Evolutionary conservation across 1,284 basidiomycete genomes (phyloP).

Genomic region (Schizophyllum commune): DNA sequence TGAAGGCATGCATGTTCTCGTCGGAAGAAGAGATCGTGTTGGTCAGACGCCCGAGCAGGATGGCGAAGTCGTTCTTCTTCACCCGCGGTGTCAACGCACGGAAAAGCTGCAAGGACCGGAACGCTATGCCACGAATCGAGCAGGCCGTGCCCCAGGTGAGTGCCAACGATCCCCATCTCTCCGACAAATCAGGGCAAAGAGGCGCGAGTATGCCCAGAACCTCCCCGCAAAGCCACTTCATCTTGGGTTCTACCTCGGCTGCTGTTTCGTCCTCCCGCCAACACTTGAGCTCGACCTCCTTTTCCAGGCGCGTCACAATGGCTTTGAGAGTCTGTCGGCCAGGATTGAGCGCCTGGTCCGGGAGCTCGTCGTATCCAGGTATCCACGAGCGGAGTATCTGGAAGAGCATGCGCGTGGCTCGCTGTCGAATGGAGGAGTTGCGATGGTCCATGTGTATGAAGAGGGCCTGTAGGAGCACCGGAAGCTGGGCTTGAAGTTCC

Average conservation of each 20-base stretch:
- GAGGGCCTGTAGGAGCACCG: constrained; percentile 73
- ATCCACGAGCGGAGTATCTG: constrained; percentile 76
- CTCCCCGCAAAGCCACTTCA: constrained; percentile 61
- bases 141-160: constrained; percentile 84
- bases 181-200: constrained; percentile 57
- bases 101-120: constrained; percentile 88
- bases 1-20: constrained; percentile 75
- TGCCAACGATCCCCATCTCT: constrained; percentile 78
- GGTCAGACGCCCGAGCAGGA: constrained; percentile 77
- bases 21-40: constrained; percentile 78
- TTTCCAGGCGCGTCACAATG: constrained; percentile 49
- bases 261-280: constrained; percentile 70
- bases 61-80: constrained; percentile 68
- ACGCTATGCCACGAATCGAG: constrained; percentile 81
- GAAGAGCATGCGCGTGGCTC: constrained; percentile 71
- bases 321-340: constrained; percentile 41
- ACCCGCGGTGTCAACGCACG: constrained; percentile 74
- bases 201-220: constrained; percentile 67
- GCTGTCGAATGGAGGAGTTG: constrained; percentile 58
- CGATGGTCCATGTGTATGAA: constrained; percentile 83
- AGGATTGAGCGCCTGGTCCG: constrained; percentile 43
- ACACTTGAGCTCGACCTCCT: constrained; percentile 48
- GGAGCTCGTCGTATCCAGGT: constrained; percentile 60
- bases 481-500: constrained; percentile 66
- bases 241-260: constrained; percentile 50